phyloP scores from a whole-genome alignment of 306 rosid species.

The Rosa rugosa region DNA sequence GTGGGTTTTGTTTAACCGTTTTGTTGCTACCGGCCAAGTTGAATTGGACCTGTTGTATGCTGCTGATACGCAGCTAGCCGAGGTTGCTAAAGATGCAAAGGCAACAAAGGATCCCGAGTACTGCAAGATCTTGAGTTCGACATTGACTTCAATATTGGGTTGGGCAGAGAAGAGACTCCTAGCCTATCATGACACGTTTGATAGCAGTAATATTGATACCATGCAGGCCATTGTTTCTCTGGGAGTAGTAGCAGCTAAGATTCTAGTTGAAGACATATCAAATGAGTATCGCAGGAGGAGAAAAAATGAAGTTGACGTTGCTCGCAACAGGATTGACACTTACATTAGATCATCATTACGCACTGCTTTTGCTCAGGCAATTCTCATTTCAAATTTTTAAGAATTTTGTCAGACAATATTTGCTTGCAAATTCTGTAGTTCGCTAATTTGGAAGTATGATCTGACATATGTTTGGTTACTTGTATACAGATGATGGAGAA shows the following conservation, averaged over 20 bases:
- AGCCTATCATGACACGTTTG: conserved; percentile 98
- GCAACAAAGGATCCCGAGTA: conserved; percentile 77
- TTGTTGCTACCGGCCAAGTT: conserved; percentile 85
- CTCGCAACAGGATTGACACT: conserved; percentile 88
- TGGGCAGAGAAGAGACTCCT: conserved; percentile 99
- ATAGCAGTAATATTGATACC: conserved; percentile 64
- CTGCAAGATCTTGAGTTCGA: conserved; percentile 79
- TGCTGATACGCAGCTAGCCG: conserved; percentile 74
- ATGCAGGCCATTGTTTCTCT: conserved; percentile 93
- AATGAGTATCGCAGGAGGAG: conserved; percentile 92
- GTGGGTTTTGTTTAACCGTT: conserved; percentile 94
- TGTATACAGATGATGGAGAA: conserved; percentile 84
- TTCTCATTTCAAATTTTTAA: not conserved
- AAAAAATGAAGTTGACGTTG: conserved; percentile 81
- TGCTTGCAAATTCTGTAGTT: not conserved
- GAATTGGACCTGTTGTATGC: conserved; percentile 73
- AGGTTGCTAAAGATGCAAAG: conserved; percentile 95
- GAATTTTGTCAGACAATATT: not conserved
- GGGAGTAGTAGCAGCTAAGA: conserved; percentile 89
- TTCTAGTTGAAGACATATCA: conserved; percentile 90
- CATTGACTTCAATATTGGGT: conserved; percentile 84
- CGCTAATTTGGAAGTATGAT: conserved; percentile 7
- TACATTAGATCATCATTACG: conserved; percentile 94
- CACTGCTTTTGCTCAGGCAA: conserved; percentile 97
- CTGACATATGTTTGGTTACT: conserved; percentile 34